Evolutionary conservation across 495 filamentous ascomycete genomes (phyloP).

Genomic region (Xylaria intraflava): DNA sequence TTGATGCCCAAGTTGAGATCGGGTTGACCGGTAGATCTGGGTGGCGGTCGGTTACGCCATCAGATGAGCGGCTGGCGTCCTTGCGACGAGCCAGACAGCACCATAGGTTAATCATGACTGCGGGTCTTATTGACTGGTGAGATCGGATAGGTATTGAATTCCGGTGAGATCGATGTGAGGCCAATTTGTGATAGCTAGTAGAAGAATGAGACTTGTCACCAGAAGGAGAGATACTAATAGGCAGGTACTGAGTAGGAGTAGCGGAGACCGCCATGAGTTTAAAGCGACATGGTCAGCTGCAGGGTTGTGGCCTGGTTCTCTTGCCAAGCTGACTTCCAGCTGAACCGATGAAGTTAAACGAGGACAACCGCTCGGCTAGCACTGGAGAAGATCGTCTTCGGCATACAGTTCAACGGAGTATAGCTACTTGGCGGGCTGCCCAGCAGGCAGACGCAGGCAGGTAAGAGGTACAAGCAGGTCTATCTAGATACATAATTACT

Average conservation of each 20-base stretch:
- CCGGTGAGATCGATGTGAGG: neutral
- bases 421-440: no score
- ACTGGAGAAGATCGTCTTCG: no score
- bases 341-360: neutral
- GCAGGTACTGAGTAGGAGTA: neutral
- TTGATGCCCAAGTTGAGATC: neutral
- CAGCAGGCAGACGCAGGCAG: no score
- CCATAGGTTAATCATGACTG: neutral
- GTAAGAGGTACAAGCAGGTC: no score
- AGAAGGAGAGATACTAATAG: neutral
- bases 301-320: neutral
- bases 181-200: neutral
- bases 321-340: slow-evolving; percentile 1
- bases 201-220: neutral
- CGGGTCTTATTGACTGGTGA: neutral
- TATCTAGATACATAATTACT: no score
- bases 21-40: neutral
- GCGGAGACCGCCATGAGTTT: neutral
- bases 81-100: slow-evolving; percentile 2
- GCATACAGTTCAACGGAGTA: neutral
- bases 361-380: neutral
- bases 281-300: neutral
- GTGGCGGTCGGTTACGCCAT: neutral
- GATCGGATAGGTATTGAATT: neutral
- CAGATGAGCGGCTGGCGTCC: neutral